A percentile compares a stretch with the other conserved stretches of the same genome.
Conservation (phyloP, 257 asterid species). For the Nyctanthes arbortristis region DNA sequence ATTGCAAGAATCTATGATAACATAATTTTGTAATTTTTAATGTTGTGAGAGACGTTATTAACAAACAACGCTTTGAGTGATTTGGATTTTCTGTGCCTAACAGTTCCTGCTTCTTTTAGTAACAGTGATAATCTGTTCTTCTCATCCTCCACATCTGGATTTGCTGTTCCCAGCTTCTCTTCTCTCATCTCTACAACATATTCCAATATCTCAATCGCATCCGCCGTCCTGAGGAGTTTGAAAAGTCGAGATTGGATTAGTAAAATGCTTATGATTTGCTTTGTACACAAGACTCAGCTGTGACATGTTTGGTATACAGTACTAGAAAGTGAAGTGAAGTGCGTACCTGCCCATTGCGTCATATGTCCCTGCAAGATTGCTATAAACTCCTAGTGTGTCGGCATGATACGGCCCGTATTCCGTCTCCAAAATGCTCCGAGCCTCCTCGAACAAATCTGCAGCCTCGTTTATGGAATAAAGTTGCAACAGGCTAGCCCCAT, state of each 20-base stretch:
- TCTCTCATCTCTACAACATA: slow-evolving; percentile 82
- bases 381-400: slow-evolving; percentile 64
- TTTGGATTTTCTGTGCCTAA: slow-evolving; percentile 61
- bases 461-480: slow-evolving; percentile 57
- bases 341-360: slow-evolving; percentile 92
- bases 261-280: not conserved
- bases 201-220: slow-evolving; percentile 86
- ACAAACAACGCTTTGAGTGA: slow-evolving; percentile 72
- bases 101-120: slow-evolving; percentile 73
- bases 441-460: slow-evolving; percentile 59
- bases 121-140: slow-evolving; percentile 61
- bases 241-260: not conserved
- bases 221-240: slow-evolving; percentile 51
- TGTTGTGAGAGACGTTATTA: slow-evolving; percentile 38
- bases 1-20: slow-evolving; percentile 28
- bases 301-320: not conserved
- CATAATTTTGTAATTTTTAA: slow-evolving; percentile 39
- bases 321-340: not conserved
- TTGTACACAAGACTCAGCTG: too few relatives aligned
- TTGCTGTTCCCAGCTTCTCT: slow-evolving; percentile 88
- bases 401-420: slow-evolving; percentile 61
- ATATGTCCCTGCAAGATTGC: slow-evolving; percentile 75
- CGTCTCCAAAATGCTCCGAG: slow-evolving; percentile 48
- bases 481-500: slow-evolving; percentile 65
- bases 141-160: slow-evolving; percentile 89